Conservation (phyloP, 2,329 filamentous ascomycete genomes). For the Cadophora malorum region DNA sequence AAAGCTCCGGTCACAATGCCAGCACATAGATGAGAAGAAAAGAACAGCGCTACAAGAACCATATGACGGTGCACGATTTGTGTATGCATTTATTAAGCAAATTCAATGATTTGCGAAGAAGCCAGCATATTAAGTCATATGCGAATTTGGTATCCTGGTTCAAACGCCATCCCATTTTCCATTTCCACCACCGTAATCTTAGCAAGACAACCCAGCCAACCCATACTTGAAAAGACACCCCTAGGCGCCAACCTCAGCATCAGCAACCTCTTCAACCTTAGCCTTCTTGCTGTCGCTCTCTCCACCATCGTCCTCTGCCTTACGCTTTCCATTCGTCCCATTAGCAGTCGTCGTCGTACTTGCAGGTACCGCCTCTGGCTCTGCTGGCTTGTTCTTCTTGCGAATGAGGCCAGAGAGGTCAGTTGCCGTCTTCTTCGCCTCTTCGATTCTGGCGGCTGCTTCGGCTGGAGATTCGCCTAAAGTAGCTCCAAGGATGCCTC, state of each 20-base stretch:
- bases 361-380: constrained; percentile 34
- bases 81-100: background rate
- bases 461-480: constrained; percentile 67
- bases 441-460: constrained; percentile 69
- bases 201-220: background rate
- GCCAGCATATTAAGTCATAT: constrained; percentile 21
- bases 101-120: constrained; percentile 1
- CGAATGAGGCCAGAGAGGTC: constrained; percentile 74
- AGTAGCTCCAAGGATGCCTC: constrained; percentile 68
- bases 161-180: constrained; percentile 20
- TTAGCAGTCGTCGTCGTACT: constrained; percentile 45
- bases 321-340: constrained; percentile 56
- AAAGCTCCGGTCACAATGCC: background rate
- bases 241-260: constrained; percentile 19
- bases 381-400: constrained; percentile 59
- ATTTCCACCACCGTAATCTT: constrained; percentile 10
- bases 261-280: constrained; percentile 39
- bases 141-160: constrained; percentile 28
- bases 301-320: constrained; percentile 52
- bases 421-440: constrained; percentile 75
- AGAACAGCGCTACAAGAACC: background rate
- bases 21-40: background rate
- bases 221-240: background rate
- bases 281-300: constrained; percentile 40
- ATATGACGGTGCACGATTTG: background rate